Base-by-base conservation (phyloP, 371 early-diverging fungal species). In the Saksenaea oblongispora region DNA sequence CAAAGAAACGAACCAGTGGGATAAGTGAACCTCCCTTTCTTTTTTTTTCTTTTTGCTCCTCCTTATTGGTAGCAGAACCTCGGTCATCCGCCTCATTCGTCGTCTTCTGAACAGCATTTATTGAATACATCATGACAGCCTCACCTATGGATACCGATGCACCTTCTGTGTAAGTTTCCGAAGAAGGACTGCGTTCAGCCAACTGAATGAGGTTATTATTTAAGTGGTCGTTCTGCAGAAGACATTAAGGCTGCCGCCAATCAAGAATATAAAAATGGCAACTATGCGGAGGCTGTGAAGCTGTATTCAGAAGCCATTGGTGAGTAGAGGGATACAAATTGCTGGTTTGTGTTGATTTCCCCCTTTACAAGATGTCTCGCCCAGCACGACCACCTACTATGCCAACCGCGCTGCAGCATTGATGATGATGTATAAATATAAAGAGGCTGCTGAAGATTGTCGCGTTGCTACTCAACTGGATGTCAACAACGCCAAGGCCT, bases 321-420 rank as follows among this genome's bases (percentile, higher is more conserved):
- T 80, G 75, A 69, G 44, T 62, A 56, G 13, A 5, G 26, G 36
- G 18, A 1, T 39, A 22, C 10, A 14, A 47, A 18, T 47, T 47
- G 22, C 51, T 22, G 54, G n/a, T 42, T 18, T 64, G 51, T 35
- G 37, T 41, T 59, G 35, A 34, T 26, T 10, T 47, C 15, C 24
- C 31, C 34, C 51, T 26, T 24, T 15, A 35, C 3, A 47, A 74
- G 84, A 88, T 44, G 64, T 87, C 31, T 84, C 87, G 22, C 88
- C 91, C 17, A 65, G 76, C 18, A 83, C 83, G 14, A 70, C 90
- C 2, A 92, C 88, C 1, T 90, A 87, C 66, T 91, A 89, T 70
- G 81, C 84, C 58, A 95, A 96, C 74, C 84, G 95, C 56, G 89
- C 94, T 11, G 94, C 95, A 17, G 93, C 93, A 17, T 75, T 84